phyloP scores from a whole-genome alignment of 805 yeast genomes.

The Naumovozyma baii region DNA sequence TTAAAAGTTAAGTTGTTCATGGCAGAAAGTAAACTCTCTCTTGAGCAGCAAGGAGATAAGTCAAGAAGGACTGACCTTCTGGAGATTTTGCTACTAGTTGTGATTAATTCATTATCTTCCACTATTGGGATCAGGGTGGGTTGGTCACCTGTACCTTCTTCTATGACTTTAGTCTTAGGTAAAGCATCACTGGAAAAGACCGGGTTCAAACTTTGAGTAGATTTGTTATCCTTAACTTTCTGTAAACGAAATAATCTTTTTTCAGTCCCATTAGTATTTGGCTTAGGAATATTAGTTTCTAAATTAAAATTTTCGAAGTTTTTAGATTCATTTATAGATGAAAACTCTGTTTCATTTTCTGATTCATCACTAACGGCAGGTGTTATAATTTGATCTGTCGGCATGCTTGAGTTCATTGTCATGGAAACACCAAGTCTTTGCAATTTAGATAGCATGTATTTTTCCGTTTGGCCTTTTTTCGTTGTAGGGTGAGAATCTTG shows the following conservation, averaged over 20 bases:
- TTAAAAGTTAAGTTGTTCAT: slow-evolving; percentile 49
- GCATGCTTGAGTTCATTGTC: slow-evolving; percentile 58
- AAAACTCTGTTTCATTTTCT: slow-evolving; percentile 24
- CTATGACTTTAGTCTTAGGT: slow-evolving; percentile 57
- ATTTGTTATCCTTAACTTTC: neutral
- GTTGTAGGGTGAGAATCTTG: slow-evolving; percentile 23
- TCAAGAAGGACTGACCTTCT: slow-evolving; percentile 16
- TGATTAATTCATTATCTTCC: slow-evolving; percentile 10
- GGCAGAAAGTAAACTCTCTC: slow-evolving; percentile 28
- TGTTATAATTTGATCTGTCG: slow-evolving; percentile 27
- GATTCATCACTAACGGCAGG: slow-evolving; percentile 25
- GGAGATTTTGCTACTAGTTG: slow-evolving; percentile 1
- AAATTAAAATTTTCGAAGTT: neutral
- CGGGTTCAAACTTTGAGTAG: slow-evolving; percentile 33
- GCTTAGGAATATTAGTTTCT: neutral
- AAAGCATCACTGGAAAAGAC: slow-evolving; percentile 63
- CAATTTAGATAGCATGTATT: slow-evolving; percentile 45
- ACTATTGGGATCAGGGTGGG: slow-evolving; percentile 54
- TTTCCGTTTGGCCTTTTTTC: slow-evolving; percentile 16
- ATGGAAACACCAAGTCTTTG: slow-evolving; percentile 73
- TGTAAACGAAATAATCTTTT: neutral
- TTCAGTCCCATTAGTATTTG: neutral
- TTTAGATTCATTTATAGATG: slow-evolving; percentile 4
- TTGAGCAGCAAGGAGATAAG: slow-evolving; percentile 28
- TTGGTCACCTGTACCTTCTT: slow-evolving; percentile 58